Evolutionary conservation across 2,329 filamentous ascomycete species (phyloP).

Genomic region (Sporothrix euskadiensis): DNA sequence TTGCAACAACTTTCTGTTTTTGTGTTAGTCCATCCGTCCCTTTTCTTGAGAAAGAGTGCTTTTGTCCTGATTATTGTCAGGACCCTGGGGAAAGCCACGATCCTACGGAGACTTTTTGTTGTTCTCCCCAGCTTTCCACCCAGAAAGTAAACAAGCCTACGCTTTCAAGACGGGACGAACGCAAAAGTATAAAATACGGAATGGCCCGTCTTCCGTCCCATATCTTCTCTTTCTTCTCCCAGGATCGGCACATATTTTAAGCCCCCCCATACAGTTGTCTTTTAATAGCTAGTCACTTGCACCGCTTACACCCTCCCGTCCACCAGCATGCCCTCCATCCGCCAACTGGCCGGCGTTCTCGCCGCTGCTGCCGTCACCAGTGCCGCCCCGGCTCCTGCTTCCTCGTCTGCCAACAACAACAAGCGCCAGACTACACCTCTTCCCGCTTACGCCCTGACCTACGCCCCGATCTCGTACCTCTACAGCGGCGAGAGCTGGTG

Average conservation of each 20-base stretch:
- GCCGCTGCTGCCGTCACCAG: constrained; percentile 8
- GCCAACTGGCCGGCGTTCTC: constrained; percentile 6
- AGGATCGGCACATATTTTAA: not conserved
- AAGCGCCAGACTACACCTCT: constrained; percentile 28
- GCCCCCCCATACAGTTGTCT: not conserved
- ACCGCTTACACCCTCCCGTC: not conserved
- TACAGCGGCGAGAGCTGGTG: constrained; percentile 32
- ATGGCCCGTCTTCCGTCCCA: not conserved
- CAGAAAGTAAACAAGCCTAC: not conserved
- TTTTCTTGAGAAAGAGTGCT: not conserved
- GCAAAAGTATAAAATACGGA: not conserved
- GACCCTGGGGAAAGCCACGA: not conserved
- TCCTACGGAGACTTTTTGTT: not conserved
- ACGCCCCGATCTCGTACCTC: constrained; percentile 33
- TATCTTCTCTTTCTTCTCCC: not conserved
- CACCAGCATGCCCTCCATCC: constrained; percentile 23
- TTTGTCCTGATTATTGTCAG: not conserved
- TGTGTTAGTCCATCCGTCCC: not conserved
- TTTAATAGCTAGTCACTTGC: not conserved
- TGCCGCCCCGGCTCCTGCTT: constrained; percentile 8
- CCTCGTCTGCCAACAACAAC: not conserved
- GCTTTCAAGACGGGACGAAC: not conserved
- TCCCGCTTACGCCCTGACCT: constrained; percentile 32
- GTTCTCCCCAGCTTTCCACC: not conserved
- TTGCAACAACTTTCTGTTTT: not conserved